phyloP scores from a whole-genome alignment of 192 early-diverging fungal genomes.

The Coemansia sp. region DNA sequence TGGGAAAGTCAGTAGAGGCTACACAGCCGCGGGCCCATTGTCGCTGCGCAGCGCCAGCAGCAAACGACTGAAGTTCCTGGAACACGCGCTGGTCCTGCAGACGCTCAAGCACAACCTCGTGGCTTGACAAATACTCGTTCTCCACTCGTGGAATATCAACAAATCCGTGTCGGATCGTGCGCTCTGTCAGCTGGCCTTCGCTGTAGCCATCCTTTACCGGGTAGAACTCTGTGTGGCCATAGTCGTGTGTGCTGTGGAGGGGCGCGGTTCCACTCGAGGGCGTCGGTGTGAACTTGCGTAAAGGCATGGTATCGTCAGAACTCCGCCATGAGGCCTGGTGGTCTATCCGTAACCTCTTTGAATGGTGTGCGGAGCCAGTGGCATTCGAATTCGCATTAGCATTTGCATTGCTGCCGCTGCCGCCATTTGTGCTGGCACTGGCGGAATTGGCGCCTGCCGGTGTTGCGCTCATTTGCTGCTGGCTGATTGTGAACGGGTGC shows the following conservation, averaged over 20 bases:
- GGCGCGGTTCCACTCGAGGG: constrained; percentile 31
- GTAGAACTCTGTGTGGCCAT: constrained; percentile 58
- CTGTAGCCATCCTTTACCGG: constrained; percentile 51
- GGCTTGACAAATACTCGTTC: constrained; percentile 40
- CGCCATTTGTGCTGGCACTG: constrained; percentile 4
- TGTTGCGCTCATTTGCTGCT: constrained; percentile 27
- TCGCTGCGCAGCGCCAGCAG: constrained; percentile 35
- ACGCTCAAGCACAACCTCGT: constrained; percentile 40
- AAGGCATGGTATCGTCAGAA: constrained; percentile 26
- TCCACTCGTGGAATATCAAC: constrained; percentile 55
- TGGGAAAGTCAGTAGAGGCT: constrained; percentile 1
- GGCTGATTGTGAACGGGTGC: no score
- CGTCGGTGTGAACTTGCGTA: constrained; percentile 46
- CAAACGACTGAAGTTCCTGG: constrained; percentile 45
- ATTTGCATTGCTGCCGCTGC: constrained; percentile 2
- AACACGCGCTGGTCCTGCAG: constrained; percentile 44
- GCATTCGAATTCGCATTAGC: neutral
- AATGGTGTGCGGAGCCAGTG: neutral
- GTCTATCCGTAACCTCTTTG: constrained; percentile 23
- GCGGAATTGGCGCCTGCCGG: constrained; percentile 11
- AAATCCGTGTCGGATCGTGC: constrained; percentile 66
- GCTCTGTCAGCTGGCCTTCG: constrained; percentile 59
- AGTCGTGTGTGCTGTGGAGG: constrained; percentile 28
- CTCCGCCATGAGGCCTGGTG: constrained; percentile 15
- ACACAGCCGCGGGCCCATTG: constrained; percentile 28